These are phyloP conservation scores for Trichoderma hamatum DNA, from an alignment of 2,329 filamentous ascomycete genomes.

Conservation along the genomic window DNA sequence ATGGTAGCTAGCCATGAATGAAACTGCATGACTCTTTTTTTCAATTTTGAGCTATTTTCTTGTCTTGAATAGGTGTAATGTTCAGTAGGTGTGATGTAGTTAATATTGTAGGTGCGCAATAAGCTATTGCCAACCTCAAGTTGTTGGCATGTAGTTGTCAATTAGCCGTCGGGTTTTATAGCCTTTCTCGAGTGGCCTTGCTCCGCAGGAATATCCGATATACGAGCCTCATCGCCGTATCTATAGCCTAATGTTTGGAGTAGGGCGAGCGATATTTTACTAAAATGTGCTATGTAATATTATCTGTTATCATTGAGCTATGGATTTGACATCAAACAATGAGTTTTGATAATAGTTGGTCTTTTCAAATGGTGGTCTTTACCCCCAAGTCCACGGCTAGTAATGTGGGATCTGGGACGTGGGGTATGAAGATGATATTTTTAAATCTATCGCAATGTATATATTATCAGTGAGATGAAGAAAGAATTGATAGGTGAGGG, in stretches of 20 bases:
- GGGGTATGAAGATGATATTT: background rate
- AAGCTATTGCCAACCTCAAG: background rate
- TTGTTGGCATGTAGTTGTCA: background rate
- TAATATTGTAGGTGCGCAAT: background rate
- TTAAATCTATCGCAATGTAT: background rate
- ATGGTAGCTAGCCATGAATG: slow-evolving; percentile 15
- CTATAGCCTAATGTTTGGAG: too few species aligned
- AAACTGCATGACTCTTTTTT: slow-evolving; percentile 22
- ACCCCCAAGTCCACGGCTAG: background rate
- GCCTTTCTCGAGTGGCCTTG: background rate
- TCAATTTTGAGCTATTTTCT: background rate
- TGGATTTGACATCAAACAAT: too few species aligned
- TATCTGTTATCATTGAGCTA: too few species aligned
- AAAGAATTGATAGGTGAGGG: too few species aligned
- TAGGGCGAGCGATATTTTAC: too few species aligned
- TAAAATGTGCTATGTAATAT: too few species aligned
- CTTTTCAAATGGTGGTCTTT: background rate
- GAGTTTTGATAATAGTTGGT: too few species aligned
- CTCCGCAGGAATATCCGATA: too few species aligned
- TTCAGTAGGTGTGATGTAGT: background rate
- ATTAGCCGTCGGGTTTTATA: slow-evolving; percentile 15
- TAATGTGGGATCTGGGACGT: too few species aligned
- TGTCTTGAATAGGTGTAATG: background rate
- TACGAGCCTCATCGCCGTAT: too few species aligned
- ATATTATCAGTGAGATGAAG: too few species aligned